A percentile compares a stretch with the other conserved stretches of the same genome.
Evolutionary conservation across 1,284 basidiomycete genomes (phyloP).

Genomic region (Apiotrichum porosum): DNA sequence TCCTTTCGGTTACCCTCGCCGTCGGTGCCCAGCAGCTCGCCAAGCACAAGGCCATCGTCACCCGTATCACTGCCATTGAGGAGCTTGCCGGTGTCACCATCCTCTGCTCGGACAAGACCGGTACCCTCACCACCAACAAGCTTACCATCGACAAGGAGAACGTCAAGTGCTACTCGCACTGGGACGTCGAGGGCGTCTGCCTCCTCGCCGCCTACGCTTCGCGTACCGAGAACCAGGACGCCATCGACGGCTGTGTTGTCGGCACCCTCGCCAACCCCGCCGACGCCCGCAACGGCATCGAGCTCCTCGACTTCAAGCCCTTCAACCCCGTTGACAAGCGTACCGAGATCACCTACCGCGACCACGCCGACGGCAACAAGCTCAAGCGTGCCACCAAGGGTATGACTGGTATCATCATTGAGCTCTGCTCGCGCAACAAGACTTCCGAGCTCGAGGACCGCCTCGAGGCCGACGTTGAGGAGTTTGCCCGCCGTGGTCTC

Average conservation of each 20-base stretch:
- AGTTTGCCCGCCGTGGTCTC: conserved; percentile 92
- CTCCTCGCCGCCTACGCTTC: conserved; percentile 92
- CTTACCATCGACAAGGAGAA: conserved; percentile 93
- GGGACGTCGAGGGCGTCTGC: conserved; percentile 83
- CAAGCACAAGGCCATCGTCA: conserved; percentile 97
- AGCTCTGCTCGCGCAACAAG: conserved; percentile 95
- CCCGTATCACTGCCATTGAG: conserved; percentile 96
- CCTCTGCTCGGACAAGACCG: conserved; percentile 95
- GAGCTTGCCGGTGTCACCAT: conserved; percentile 96
- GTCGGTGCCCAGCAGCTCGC: conserved; percentile 97
- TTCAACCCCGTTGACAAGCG: conserved; percentile 99
- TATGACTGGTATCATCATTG: conserved; percentile 96
- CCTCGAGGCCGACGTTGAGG: conserved; percentile 91
- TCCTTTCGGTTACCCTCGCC: conserved; percentile 91
- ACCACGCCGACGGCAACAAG: conserved; percentile 78
- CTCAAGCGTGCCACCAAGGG: conserved; percentile 99
- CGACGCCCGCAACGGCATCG: conserved; percentile 84
- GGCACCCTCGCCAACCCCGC: conserved; percentile 67
- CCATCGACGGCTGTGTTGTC: conserved; percentile 86
- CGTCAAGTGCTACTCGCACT: conserved; percentile 85
- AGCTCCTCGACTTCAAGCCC: conserved; percentile 96
- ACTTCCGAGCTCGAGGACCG: conserved; percentile 81
- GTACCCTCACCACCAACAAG: conserved; percentile 97
- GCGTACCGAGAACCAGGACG: conserved; percentile 97
- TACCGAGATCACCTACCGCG: conserved; percentile 95